Conservation (phyloP, 1,139 yeast species). For the Starmera stellimalicola region DNA sequence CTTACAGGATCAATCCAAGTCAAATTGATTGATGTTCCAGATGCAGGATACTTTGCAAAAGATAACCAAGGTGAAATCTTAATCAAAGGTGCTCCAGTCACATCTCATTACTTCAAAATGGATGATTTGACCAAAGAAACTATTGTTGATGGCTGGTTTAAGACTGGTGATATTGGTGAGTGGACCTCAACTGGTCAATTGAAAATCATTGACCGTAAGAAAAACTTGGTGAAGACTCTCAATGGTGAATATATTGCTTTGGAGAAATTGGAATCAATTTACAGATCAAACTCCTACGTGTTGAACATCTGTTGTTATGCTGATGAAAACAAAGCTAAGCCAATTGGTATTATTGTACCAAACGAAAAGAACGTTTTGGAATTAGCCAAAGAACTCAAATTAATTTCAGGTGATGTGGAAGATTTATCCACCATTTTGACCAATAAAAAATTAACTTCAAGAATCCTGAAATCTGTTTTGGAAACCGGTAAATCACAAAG, state of each 20-base stretch:
- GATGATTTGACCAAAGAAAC: slow-evolving; percentile 73
- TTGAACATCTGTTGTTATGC: slow-evolving; percentile 89
- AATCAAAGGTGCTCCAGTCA: slow-evolving; percentile 65
- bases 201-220: slow-evolving; percentile 85
- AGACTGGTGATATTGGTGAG: slow-evolving; percentile 95
- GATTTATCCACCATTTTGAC: slow-evolving; percentile 43
- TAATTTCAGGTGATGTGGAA: slow-evolving; percentile 41
- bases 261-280: slow-evolving; percentile 79
- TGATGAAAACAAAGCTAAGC: slow-evolving; percentile 50
- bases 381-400: slow-evolving; percentile 44
- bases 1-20: slow-evolving; percentile 76
- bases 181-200: slow-evolving; percentile 79
- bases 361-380: slow-evolving; percentile 56
- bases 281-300: slow-evolving; percentile 76
- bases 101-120: slow-evolving; percentile 74
- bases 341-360: slow-evolving; percentile 85
- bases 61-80: slow-evolving; percentile 90
- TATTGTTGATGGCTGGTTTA: slow-evolving; percentile 90
- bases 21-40: slow-evolving; percentile 85
- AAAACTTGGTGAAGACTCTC: slow-evolving; percentile 90
- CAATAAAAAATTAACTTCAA: slow-evolving; percentile 44
- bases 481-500: slow-evolving; percentile 78
- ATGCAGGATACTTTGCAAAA: slow-evolving; percentile 86
- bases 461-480: slow-evolving; percentile 50
- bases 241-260: slow-evolving; percentile 98